Evolutionary conservation across 2,329 filamentous ascomycete species (phyloP).

Genomic region (Ophiocordyceps camponoti-saundersi): DNA sequence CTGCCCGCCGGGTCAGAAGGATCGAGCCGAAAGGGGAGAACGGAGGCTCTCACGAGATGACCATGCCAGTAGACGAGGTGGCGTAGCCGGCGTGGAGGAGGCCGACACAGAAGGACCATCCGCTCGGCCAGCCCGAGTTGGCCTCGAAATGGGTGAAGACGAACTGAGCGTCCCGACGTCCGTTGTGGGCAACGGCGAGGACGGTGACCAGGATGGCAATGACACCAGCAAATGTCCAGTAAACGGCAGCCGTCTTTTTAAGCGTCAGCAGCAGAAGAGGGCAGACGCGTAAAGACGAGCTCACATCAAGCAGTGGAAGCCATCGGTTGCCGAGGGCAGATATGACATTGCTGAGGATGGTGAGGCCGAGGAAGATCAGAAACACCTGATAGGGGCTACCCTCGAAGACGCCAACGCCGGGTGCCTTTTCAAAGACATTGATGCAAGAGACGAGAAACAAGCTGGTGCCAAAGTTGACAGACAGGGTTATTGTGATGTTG

Average conservation of each 20-base stretch:
- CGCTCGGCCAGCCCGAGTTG: conserved; percentile 52
- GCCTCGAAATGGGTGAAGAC: conserved; percentile 58
- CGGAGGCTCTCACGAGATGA: conserved; percentile 39
- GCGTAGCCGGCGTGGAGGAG: conserved; percentile 50
- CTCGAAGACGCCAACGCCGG: conserved; percentile 24
- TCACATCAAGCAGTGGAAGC: conserved; percentile 63
- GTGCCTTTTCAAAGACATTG: conserved; percentile 33
- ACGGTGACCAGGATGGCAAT: conserved; percentile 53
- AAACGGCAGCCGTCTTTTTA: conserved; percentile 54
- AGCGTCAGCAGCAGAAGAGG: conserved; percentile 42
- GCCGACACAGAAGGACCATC: conserved; percentile 40
- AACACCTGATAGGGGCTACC: conserved; percentile 48
- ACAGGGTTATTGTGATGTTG: conserved; percentile 54
- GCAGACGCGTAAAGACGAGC: conserved; percentile 45
- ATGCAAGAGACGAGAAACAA: conserved; percentile 41
- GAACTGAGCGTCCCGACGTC: conserved; percentile 47
- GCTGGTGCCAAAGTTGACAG: conserved; percentile 54
- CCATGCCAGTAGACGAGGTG: conserved; percentile 64
- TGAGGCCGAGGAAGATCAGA: conserved; percentile 49
- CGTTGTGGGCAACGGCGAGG: conserved; percentile 45
- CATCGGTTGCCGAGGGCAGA: conserved; percentile 45
- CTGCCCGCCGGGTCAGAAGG: conserved; percentile 38
- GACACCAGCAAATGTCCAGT: conserved; percentile 56
- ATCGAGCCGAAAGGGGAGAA: conserved; percentile 28
- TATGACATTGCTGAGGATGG: conserved; percentile 48